These are phyloP conservation scores for Solanum rostratum DNA, from an alignment of 257 asterid genomes.

Conservation along the genomic window DNA sequence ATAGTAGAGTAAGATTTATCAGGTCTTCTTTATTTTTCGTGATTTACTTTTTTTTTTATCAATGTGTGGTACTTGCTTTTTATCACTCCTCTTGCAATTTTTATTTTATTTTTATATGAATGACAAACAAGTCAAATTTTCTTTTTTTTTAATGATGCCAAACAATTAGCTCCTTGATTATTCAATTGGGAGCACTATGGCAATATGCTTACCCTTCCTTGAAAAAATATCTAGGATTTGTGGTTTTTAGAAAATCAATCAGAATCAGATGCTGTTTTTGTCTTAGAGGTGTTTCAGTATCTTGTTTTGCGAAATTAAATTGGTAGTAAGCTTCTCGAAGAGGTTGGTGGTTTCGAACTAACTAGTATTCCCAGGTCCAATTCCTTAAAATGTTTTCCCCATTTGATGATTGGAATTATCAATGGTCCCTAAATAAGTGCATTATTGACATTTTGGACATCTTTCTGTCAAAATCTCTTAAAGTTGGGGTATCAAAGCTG, in stretches of 20 bases:
- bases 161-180: not conserved
- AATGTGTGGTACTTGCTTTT: not conserved
- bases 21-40: not conserved
- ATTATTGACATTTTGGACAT: not conserved
- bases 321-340: not conserved
- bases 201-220: not conserved
- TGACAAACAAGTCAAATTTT: not conserved
- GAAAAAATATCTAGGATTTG: not conserved
- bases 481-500: not conserved
- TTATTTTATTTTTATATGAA: not conserved
- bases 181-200: not conserved
- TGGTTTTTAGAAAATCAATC: not conserved
- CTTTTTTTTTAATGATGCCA: not conserved
- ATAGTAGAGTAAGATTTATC: not conserved
- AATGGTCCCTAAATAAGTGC: not conserved
- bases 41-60: no score
- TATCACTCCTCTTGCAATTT: not conserved
- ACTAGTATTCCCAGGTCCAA: not conserved
- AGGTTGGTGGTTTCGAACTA: not conserved
- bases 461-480: not conserved
- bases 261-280: not conserved
- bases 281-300: not conserved
- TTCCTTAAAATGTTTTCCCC: not conserved
- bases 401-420: not conserved
- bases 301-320: not conserved